Base-by-base conservation (phyloP, 1,139 yeast genomes). In the Hemisphaericaspora subhashii region DNA sequence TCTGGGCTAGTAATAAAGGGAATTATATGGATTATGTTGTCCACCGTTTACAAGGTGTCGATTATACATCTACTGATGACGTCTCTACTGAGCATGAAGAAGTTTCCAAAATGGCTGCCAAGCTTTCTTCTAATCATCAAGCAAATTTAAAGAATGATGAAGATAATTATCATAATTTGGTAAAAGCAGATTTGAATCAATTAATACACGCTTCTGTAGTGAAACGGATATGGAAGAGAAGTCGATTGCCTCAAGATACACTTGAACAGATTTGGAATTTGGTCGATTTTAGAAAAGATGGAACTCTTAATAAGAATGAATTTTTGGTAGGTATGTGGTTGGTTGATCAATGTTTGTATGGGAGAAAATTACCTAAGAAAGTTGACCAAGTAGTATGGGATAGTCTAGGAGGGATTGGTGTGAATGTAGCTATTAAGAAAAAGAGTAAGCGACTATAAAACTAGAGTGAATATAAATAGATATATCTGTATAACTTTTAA, bases 251-350 rank as follows among this genome's bases (percentile, higher is more conserved):
- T 1, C 70, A 67, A 20, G 85, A 79, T 20, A 74, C 80, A 0
- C 65, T 92, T 27, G 72, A 67, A 14, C 75, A 77, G 35, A 83
- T 92, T 17, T 92, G 96, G 89, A 74, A 79, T 32, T 66, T 89
- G 38, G 95, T 89, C 13, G 96, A 89, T 55, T 74, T 76, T 35
- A 67, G 90, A 48, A 67, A 68, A 35, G 95, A 86, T 58, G 95
- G 96, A 0, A 79, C 88, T 0, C 66, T 90, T 38, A 86, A 84
- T 52, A 78, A 86, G 45, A 83, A 81, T 34, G 90, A 90, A 47
- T 92, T 92, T 53, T 65, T 90, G 29, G 94, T 89, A 11, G 98
- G 96, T 0, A 88, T 86, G 87, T 90, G 98, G 98, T 64, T 88
- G 6, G 92, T 90, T 1, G 98, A 90, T 60, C 98, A 90, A 59